Evolutionary conservation across 768 basidiomycete species (phyloP).

Genomic region (Boletus sp.): DNA sequence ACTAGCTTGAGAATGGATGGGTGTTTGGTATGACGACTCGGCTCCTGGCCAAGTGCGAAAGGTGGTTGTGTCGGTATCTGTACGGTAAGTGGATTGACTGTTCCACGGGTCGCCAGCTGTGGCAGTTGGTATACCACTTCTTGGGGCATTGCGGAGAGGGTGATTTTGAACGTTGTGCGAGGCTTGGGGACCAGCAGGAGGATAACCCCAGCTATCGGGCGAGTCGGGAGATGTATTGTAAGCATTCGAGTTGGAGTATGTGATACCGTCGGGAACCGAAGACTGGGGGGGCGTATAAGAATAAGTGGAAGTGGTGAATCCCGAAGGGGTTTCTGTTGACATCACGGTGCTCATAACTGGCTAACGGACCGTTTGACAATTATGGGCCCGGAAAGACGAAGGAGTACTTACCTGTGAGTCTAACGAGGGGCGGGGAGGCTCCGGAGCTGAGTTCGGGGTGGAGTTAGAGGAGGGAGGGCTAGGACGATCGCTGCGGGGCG

Average conservation of each 20-base stretch:
- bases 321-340: constrained; percentile 33
- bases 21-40: constrained; percentile 37
- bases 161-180: constrained; percentile 45
- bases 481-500: constrained; percentile 35
- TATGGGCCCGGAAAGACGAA: neutral
- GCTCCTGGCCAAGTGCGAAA: constrained; percentile 50
- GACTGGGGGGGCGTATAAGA: constrained; percentile 42
- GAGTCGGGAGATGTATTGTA: constrained; percentile 43
- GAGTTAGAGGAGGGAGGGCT: constrained; percentile 47
- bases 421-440: constrained; percentile 29
- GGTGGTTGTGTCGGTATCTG: constrained; percentile 33
- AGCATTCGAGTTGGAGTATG: constrained; percentile 42
- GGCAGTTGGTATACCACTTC: constrained; percentile 19
- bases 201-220: constrained; percentile 56
- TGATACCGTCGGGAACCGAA: constrained; percentile 38
- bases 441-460: constrained; percentile 47
- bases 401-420: constrained; percentile 42
- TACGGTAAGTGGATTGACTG: constrained; percentile 23
- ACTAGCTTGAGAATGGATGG: constrained; percentile 21
- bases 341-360: constrained; percentile 38
- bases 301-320: constrained; percentile 42
- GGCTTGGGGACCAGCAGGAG: constrained; percentile 28
- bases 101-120: constrained; percentile 23
- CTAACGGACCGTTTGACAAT: constrained; percentile 11
- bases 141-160: constrained; percentile 40